Evolutionary conservation across 2,329 filamentous ascomycete species (phyloP).

Genomic region (Arachnopeziza araneosa): DNA sequence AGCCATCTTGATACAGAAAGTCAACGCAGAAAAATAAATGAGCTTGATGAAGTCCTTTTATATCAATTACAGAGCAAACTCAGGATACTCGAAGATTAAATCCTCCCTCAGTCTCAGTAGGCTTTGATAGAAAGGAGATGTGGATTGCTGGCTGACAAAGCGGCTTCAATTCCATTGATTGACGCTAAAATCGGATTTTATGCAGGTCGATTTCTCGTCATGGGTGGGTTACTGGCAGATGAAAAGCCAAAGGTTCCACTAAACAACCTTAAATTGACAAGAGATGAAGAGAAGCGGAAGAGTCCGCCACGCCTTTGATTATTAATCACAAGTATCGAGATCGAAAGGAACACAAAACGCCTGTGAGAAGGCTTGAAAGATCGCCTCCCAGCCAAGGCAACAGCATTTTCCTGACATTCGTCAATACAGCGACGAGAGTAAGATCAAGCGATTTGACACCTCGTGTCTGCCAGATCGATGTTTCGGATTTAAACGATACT

Average conservation of each 20-base stretch:
- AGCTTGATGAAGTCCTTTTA: neutral
- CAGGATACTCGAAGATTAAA: neutral
- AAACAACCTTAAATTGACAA: neutral
- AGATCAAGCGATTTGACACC: neutral
- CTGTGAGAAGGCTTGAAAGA: neutral
- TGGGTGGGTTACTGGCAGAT: neutral
- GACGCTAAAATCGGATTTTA: neutral
- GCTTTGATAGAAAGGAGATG: neutral
- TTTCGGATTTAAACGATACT: neutral
- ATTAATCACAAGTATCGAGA: neutral
- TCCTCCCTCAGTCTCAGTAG: neutral
- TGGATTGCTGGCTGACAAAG: neutral
- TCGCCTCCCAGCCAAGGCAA: neutral
- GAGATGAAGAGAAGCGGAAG: neutral
- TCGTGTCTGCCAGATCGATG: neutral
- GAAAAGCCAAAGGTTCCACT: neutral
- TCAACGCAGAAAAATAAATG: neutral
- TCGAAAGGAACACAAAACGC: neutral
- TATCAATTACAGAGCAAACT: neutral
- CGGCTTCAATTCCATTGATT: neutral
- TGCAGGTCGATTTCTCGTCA: neutral
- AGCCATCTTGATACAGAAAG: neutral
- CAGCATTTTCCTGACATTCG: neutral
- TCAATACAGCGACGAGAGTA: neutral
- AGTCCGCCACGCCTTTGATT: neutral